Evolutionary conservation across 192 early-diverging fungal genomes (phyloP).

Genomic region (Gigaspora rosea): DNA sequence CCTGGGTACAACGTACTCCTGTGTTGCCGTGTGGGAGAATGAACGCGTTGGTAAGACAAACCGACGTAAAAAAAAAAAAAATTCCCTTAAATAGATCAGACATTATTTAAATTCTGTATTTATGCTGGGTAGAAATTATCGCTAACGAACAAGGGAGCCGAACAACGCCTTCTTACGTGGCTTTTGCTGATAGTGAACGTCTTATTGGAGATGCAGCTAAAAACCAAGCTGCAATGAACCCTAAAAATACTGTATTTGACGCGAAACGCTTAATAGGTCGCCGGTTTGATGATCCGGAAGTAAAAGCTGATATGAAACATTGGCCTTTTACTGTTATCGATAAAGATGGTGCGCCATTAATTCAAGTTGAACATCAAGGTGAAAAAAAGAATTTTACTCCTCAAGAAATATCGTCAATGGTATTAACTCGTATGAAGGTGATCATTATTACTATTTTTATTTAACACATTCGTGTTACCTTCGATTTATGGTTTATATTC

Average conservation of each 20-base stretch:
- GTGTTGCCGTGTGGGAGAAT: conserved; percentile 71
- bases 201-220: conserved; percentile 88
- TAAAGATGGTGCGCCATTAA: conserved; percentile 68
- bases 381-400: conserved; percentile 79
- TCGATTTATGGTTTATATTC: neutral
- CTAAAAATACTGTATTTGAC: conserved; percentile 89
- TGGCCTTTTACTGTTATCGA: conserved; percentile 83
- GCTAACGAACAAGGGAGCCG: conserved; percentile 91
- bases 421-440: conserved; percentile 84
- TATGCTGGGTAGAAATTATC: conserved; percentile 58
- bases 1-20: conserved; percentile 92
- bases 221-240: conserved; percentile 90
- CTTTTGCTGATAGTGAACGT: conserved; percentile 78
- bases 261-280: conserved; percentile 91
- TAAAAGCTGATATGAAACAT: conserved; percentile 80
- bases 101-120: neutral
- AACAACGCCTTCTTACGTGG: conserved; percentile 85
- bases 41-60: conserved; percentile 42
- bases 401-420: conserved; percentile 97
- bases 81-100: neutral
- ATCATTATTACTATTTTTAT: neutral
- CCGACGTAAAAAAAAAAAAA: neutral
- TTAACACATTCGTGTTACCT: neutral
- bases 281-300: conserved; percentile 79
- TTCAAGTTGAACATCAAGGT: conserved; percentile 84